Evolutionary conservation across 768 basidiomycete genomes (phyloP).

Genomic region (Tulasnella sp.): DNA sequence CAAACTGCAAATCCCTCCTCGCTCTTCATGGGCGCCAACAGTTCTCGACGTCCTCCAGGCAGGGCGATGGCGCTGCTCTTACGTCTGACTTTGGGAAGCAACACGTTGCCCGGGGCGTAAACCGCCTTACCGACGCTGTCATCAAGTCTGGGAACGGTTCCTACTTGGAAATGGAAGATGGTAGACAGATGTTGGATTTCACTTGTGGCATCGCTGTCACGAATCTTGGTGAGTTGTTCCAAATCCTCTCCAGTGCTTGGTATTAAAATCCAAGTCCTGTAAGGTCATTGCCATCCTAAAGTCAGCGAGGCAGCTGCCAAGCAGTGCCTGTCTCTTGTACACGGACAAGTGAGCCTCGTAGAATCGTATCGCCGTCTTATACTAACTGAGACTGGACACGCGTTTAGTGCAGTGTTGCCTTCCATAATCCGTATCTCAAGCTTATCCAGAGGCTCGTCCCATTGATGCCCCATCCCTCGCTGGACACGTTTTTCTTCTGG

Average conservation of each 20-base stretch:
- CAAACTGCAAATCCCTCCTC: too few species aligned
- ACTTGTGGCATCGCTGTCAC: constrained; percentile 83
- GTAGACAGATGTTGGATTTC: constrained; percentile 67
- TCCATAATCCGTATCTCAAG: constrained; percentile 72
- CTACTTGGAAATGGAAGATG: constrained; percentile 60
- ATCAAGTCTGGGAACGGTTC: constrained; percentile 39
- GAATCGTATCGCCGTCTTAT: background rate
- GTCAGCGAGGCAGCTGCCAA: constrained; percentile 81
- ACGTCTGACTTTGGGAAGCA: constrained; percentile 25
- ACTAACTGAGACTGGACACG: background rate
- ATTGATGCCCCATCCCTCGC: constrained; percentile 77
- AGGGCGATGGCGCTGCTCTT: background rate
- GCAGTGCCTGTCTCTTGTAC: constrained; percentile 70
- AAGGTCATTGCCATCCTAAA: constrained; percentile 79
- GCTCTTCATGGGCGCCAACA: background rate
- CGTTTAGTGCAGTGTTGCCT: constrained; percentile 70
- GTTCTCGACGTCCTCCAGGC: background rate
- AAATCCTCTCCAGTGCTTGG: background rate
- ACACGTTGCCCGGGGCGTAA: constrained; percentile 28
- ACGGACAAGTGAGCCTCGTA: constrained; percentile 42
- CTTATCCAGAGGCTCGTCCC: constrained; percentile 79
- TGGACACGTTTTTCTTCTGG: constrained; percentile 96
- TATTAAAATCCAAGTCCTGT: background rate
- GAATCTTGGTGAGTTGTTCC: constrained; percentile 44
- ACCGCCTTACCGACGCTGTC: constrained; percentile 25